A percentile compares a stretch with the other conserved stretches of the same genome.
Conservation (phyloP, 345 rosid species). For the Citrus medica region DNA sequence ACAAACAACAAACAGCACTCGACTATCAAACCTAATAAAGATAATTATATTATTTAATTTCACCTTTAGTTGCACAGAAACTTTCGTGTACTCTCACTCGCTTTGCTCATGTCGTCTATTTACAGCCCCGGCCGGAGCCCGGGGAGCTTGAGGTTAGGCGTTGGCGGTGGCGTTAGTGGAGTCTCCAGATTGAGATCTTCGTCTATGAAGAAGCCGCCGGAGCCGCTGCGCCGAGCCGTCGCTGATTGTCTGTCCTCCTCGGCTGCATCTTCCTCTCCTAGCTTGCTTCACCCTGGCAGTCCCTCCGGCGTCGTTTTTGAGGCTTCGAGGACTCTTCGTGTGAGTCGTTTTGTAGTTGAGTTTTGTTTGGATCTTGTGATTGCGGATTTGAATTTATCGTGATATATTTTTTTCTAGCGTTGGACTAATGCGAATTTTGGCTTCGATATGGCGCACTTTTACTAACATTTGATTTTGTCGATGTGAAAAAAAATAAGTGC, state of each 20-base stretch:
- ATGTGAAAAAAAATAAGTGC: not conserved
- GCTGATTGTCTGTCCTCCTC: slow-evolving; percentile 76
- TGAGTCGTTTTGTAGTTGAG: slow-evolving; percentile 33
- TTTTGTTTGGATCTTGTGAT: slow-evolving; percentile 37
- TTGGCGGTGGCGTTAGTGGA: slow-evolving; percentile 27
- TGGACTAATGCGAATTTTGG: not conserved
- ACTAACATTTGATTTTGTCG: not conserved
- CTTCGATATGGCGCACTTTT: not conserved
- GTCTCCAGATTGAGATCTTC: slow-evolving; percentile 87
- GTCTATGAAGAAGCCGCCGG: slow-evolving; percentile 79
- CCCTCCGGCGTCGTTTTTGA: slow-evolving; percentile 56
- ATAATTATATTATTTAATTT: not conserved
- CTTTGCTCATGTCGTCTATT: slow-evolving; percentile 38
- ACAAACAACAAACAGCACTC: not conserved
- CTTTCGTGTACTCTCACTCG: not conserved
- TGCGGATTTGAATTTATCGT: slow-evolving; percentile 8
- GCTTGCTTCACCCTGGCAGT: slow-evolving; percentile 51
- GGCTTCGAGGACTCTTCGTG: slow-evolving; percentile 95
- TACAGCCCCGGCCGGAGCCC: slow-evolving; percentile 73
- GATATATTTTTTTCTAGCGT: not conserved
- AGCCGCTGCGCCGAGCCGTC: slow-evolving; percentile 90
- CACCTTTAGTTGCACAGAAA: not conserved
- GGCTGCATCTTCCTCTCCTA: slow-evolving; percentile 39
- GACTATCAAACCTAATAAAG: not conserved
- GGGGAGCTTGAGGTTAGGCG: slow-evolving; percentile 53